Evolutionary conservation across 108 stramenopile genomes (phyloP), one percentile per base, ranked within the genome.

Genomic region (Skeletonema costatum): DNA sequence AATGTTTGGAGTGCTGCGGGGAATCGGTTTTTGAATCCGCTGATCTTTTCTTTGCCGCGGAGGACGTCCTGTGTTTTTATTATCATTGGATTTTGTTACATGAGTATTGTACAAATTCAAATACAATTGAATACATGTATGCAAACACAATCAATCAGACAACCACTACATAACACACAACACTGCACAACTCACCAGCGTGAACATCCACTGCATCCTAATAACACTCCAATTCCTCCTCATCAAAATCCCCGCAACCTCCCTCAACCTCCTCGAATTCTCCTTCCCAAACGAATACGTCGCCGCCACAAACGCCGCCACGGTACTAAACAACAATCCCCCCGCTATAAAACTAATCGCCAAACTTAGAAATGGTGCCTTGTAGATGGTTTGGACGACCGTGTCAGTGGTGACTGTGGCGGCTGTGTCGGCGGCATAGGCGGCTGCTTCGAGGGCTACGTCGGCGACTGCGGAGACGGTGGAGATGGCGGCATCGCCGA

Each of bases 311-410:
- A 67, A 64, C 25, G 88, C 85, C 33, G 86, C 73, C 10, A 84
- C 80, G 1, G 88, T 87, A 64, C 86, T 82, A 76, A 86, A 88
- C 46, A 88, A 88, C 31, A 88, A 73, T 4, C 88, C 88, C 10
- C 88, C 88, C 14, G 75, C 44, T 9, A 78, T 60, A 68, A 88
- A 88, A 44, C 73, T 74, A 10, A 81, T 48, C 1, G 74, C 73
- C 58, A 81, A 60, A 60, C 80, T 81, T 30, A 81, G 4, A 42
- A 81, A 70, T 2, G 80, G 80, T 19, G 80, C 80, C 64, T 74
- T 74, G 73, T 81, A 74, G 10, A 81, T 70, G 0, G 74, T 81
- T 29, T 64, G 67, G 2, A 68, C 67, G 50, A 77, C 67, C 6
- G 78, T 73, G 16, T 73, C 65, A 12, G 66, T 60, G 33, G 78